Conservation (phyloP, 768 basidiomycete species). For the Trametes maxima region DNA sequence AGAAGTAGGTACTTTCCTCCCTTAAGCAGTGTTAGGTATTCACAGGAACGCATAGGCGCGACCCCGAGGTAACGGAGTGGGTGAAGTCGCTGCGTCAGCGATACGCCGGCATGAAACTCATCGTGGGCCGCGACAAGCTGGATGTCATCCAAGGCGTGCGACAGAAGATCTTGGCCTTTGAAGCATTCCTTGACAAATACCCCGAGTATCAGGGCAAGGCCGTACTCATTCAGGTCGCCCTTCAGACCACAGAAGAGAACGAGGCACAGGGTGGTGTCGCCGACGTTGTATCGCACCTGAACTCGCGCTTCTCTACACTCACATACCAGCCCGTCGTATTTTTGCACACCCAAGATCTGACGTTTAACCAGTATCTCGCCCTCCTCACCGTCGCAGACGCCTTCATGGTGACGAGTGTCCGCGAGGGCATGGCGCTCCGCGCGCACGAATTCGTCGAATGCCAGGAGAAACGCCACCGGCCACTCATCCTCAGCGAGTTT, state of each 20-base stretch:
- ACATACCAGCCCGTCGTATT: slow-evolving; percentile 90
- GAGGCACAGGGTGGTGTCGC: slow-evolving; percentile 74
- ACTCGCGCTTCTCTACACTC: slow-evolving; percentile 79
- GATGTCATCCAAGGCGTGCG: slow-evolving; percentile 86
- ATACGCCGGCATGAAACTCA: slow-evolving; percentile 83
- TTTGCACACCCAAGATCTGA: slow-evolving; percentile 81
- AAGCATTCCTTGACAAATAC: slow-evolving; percentile 74
- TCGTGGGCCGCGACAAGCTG: slow-evolving; percentile 88
- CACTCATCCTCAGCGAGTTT: slow-evolving; percentile 85
- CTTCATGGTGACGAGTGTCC: slow-evolving; percentile 80
- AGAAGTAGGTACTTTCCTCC: slow-evolving; percentile 49
- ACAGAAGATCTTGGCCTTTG: slow-evolving; percentile 84
- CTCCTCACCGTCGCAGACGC: slow-evolving; percentile 82
- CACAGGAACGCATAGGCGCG: slow-evolving; percentile 44
- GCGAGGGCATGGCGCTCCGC: slow-evolving; percentile 87
- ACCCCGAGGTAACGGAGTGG: slow-evolving; percentile 84
- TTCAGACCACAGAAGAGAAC: slow-evolving; percentile 79
- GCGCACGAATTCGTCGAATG: slow-evolving; percentile 87
- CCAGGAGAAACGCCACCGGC: slow-evolving; percentile 67
- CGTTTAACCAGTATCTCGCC: slow-evolving; percentile 84
- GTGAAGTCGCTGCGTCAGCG: slow-evolving; percentile 76
- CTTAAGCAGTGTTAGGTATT: not conserved
- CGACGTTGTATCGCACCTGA: slow-evolving; percentile 78
- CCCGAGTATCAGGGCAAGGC: slow-evolving; percentile 83
- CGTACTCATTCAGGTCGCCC: slow-evolving; percentile 85